Evolutionary conservation across 108 stramenopile genomes (phyloP), one percentile per base, ranked within the genome.

Genomic region (Pinguiococcus pyrenoidosus): DNA sequence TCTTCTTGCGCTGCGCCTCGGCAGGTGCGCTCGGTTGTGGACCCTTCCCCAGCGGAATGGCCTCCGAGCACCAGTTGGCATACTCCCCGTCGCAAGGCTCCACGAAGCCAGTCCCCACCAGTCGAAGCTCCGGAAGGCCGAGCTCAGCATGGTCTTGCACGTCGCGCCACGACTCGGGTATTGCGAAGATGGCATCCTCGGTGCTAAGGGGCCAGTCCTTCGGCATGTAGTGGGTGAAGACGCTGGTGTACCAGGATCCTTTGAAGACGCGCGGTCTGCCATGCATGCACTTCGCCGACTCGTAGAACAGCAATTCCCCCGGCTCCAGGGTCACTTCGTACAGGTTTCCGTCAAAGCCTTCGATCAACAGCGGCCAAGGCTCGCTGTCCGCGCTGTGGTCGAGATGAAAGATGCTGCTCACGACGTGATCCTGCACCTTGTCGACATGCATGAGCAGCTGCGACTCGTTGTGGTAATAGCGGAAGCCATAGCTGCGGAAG

Each of bases 261-360:
- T 27, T 14, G 22, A 56, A 17, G 13, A 17, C 10, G 7, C 34
- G 34, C 45, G 26, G 41, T 3, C 55, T 44, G 0, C 55, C 55
- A 44, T 56, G 55, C 18, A 56, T 2, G 55, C 55, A 46, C 24
- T 46, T 56, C 8, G 55, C 55, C 14, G 24, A 28, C 13, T 56
- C 55, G 32, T 56, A 56, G 16, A 56, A 56, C 8, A 56, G 33
- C 55, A 56, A 36, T 24, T 56, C 26, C 24, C 55, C 55, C 28
- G 1, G 3, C 14, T 56, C 9, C 2, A 56, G 29, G 22, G 4
- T 17, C 16, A 56, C 55, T 17, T 40, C 55, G 18, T 2, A 13
- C 1, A 26, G 17, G 17, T 27, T 1, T 1, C 55, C 55, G 25
- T 56, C 32, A 10, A 28, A 42, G 43, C 43, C 55, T 21, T 56